Percentiles rank a stretch among this genome's conserved stretches.
Evolutionary conservation across 2,329 filamentous ascomycete genomes (phyloP).

Genomic region (Neonectria magnoliae): DNA sequence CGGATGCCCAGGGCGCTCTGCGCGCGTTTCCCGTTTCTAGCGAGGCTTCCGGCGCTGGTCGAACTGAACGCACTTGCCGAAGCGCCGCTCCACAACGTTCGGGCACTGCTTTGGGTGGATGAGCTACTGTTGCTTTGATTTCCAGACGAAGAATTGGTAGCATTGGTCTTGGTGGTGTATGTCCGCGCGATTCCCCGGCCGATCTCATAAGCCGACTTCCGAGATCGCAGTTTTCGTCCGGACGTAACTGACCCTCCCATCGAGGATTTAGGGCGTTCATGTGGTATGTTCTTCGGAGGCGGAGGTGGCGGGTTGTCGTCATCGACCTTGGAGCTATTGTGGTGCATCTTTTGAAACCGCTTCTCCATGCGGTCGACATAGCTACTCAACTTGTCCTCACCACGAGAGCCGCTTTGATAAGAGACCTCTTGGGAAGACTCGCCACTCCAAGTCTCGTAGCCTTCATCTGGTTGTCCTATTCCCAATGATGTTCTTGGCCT

Average conservation of each 20-base stretch:
- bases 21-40: slow-evolving; percentile 75
- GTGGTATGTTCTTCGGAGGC: slow-evolving; percentile 60
- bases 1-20: slow-evolving; percentile 73
- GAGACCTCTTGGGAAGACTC: slow-evolving; percentile 62
- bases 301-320: slow-evolving; percentile 68
- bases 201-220: slow-evolving; percentile 84
- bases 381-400: slow-evolving; percentile 75
- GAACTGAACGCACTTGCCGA: slow-evolving; percentile 93
- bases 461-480: slow-evolving; percentile 69
- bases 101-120: slow-evolving; percentile 80
- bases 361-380: slow-evolving; percentile 95
- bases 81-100: slow-evolving; percentile 91
- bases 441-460: slow-evolving; percentile 68
- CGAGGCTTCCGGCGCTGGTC: slow-evolving; percentile 93
- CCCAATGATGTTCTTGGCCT: slow-evolving; percentile 79
- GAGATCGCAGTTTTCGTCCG: slow-evolving; percentile 64
- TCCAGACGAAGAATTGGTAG: slow-evolving; percentile 79
- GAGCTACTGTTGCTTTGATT: slow-evolving; percentile 77
- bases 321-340: slow-evolving; percentile 59
- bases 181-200: slow-evolving; percentile 77
- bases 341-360: slow-evolving; percentile 77
- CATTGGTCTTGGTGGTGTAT: slow-evolving; percentile 87
- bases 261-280: slow-evolving; percentile 68
- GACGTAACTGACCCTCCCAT: slow-evolving; percentile 55
- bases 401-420: slow-evolving; percentile 52